Conservation (phyloP, 441 rosid species). For the Pelargonium australe region DNA sequence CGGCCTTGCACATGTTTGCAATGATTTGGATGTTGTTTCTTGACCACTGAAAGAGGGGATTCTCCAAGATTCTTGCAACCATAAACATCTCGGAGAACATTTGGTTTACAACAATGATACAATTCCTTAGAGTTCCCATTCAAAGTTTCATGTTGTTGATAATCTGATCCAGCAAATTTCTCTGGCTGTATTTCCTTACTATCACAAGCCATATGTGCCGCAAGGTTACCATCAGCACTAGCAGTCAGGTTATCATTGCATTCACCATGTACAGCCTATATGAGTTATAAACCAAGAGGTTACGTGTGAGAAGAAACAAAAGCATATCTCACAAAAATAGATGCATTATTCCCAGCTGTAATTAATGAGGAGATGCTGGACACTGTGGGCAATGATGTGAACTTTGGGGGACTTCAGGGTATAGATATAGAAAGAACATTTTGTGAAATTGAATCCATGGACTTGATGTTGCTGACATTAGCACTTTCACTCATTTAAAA, state of each 20-base stretch:
- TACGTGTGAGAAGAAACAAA: neutral
- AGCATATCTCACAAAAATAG: too few species aligned
- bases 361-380: too few species aligned
- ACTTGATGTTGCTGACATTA: neutral
- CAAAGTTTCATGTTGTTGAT: neutral
- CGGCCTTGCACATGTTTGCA: neutral
- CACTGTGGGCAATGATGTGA: too few species aligned
- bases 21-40: constrained; percentile 11
- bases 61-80: constrained; percentile 11
- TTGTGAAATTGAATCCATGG: neutral
- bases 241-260: neutral
- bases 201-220: neutral
- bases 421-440: neutral
- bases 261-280: constrained; percentile 1
- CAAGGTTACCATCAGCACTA: neutral
- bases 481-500: too few species aligned
- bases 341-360: too few species aligned
- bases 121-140: constrained; percentile 14
- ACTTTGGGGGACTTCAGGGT: too few species aligned
- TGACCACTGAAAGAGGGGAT: constrained; percentile 1
- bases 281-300: neutral
- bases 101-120: neutral
- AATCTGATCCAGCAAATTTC: neutral
- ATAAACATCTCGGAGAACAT: constrained; percentile 8
- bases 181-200: constrained; percentile 6